Evolutionary conservation across 768 basidiomycete species (phyloP), one percentile per base, ranked within the genome.

Genomic region (Calvatia gigantea): DNA sequence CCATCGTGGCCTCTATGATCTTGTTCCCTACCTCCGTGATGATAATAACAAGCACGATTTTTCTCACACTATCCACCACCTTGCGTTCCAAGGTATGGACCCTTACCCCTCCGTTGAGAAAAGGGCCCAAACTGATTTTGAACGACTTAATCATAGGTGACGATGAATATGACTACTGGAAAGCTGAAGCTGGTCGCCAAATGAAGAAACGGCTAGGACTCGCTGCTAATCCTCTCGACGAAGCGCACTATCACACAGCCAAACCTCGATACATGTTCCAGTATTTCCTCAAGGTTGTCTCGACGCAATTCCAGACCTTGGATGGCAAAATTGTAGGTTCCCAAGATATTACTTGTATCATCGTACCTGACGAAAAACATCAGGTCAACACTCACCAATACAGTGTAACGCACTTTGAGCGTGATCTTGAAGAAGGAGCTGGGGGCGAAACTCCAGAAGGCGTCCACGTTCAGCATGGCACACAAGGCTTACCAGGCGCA

Each of bases 271-370:
- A 92, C 69, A 94, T 97, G 93, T 97, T 94, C 82, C 94, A 98
- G 67, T 96, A 98, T 72, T 98, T 98, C 84, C 79, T 99, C 65
- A 99, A 99, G 72, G 96, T 99, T 42, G 97, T 99, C 37, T 93
- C 94, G 6, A 99, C 96, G 2, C 88, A 89, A 66, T 98, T 97
- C 75, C 81, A 84, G 59, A 89, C 86, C n/a, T 75, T 96, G 25
- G 83, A 88, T 58, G 89, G 85, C 28, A 80, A 87, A 62, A 67
- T 73, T 8, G 89, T 89, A 65, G 39, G 83, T 52, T 49, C 19
- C 21, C 44, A 6, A 19, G 6, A 27, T 58, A 28, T 39, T 37
- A 21, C 11, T 11, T 19, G 19, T 11, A 35, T 19, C 15, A 28
- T 15, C 6, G 17, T 29, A 9, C 27, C 17, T 11, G 29, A 39